These are phyloP conservation scores for Tubosaeta sp. DNA, from an alignment of 768 basidiomycete species.

Conservation along the genomic window DNA sequence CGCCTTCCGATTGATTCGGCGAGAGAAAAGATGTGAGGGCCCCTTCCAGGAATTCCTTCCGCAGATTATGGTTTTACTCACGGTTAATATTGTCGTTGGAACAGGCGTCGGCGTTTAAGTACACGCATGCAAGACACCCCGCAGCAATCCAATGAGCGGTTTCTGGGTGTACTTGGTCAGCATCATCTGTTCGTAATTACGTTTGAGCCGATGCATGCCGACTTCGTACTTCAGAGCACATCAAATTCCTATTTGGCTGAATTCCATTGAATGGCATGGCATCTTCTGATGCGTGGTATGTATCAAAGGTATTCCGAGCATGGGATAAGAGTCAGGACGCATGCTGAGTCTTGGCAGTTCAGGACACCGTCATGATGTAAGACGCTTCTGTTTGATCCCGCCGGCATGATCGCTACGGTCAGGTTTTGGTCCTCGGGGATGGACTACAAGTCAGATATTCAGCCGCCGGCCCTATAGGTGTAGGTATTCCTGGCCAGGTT, in stretches of 20 bases:
- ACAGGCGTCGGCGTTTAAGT: too few species aligned
- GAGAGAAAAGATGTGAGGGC: not conserved
- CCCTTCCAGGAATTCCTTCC: constrained; percentile 7
- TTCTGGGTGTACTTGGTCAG: not conserved
- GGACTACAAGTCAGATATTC: not conserved
- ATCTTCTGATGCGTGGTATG: constrained; percentile 11
- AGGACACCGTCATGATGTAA: not conserved
- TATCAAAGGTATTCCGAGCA: not conserved
- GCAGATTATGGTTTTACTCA: not conserved
- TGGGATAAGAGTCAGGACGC: too few species aligned
- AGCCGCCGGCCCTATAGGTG: not conserved
- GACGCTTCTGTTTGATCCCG: constrained; percentile 3
- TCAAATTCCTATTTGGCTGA: constrained; percentile 7
- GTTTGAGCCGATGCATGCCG: constrained; percentile 1
- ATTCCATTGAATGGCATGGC: constrained; percentile 3
- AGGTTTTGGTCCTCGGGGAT: not conserved
- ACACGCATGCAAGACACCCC: too few species aligned
- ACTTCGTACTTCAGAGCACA: constrained; percentile 4
- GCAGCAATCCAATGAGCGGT: not conserved
- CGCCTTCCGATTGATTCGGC: constrained; percentile 17
- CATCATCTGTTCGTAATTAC: not conserved
- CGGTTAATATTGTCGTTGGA: too few species aligned
- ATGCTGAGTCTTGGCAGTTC: too few species aligned
- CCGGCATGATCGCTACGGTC: constrained; percentile 1
- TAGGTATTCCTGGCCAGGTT: too few species aligned